Evolutionary conservation across 108 stramenopile species (phyloP), one percentile per base, ranked within the genome.

Genomic region (Discostella stelligeroides): DNA sequence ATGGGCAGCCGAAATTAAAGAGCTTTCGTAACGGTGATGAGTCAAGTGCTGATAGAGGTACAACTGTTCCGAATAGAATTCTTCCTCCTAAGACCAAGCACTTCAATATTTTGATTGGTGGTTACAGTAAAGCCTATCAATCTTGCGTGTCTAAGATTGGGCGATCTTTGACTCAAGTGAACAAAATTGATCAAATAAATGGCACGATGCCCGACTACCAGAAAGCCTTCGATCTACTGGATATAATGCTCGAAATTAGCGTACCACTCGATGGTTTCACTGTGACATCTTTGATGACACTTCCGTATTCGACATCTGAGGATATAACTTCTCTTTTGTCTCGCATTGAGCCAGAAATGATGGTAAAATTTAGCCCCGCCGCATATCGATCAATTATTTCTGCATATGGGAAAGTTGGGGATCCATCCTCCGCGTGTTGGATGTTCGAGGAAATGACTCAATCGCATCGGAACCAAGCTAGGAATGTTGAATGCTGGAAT

Each of bases 41-140:
- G 59, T 46, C 30, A 53, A 14, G 38, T 59, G 41, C 43, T 47
- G 24, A 39, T 65, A 34, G 37, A 45, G 42, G 23, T 17, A 7
- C 41, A 3, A 28, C 27, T 46, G 13, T 15, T 43, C 34, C 30
- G 21, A 42, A 27, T 5, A 27, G 11, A 20, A 45, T 34, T 20
- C 72, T 82, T 53, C 29, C 48, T 29, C 86, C 89, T 6, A 63
- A 54, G 45, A 84, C 78, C 9, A 70, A 82, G 37, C 89, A 89
- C 45, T 94, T 88, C 83, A 94, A 91, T 60, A 78, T 88, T 30
- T 50, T 94, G 7, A 43, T 94, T 17, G 82, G 85, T n/a, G 89
- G 88, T 23, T 94, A 90, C 43, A 65, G 82, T 29, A 80, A 68
- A 48, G 20, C 56, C 45, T 58, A 58, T 60, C 63, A 66, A 11